Base-by-base conservation (phyloP, 2,329 filamentous ascomycete species). In the Penicillium verrucosum region DNA sequence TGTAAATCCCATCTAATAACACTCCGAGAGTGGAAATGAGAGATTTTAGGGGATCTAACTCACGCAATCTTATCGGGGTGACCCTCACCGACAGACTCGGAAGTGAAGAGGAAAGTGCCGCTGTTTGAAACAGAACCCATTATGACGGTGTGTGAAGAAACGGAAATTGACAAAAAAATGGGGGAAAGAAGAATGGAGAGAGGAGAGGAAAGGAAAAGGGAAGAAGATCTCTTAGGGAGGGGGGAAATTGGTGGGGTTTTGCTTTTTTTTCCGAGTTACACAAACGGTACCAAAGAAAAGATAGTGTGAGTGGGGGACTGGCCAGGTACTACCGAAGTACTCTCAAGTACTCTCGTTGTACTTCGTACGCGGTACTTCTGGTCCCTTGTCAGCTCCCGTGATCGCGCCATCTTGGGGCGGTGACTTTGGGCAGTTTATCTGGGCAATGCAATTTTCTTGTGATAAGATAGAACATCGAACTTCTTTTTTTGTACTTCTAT, bases 31-130 rank as follows among this genome's bases (percentile, higher is more conserved):
- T 27, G 14, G 18, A 29, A n/a, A 38, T 18, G 49, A 51, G 37
- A 53, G 43, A 29, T 51, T 36, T 36, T 9, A 49, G 44, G 57
- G 46, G 54, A 32, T 40, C 30, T 42, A 54, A 75, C 79, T 65
- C 74, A 85, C 83, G 89, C 90, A 76, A 96, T 96, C 89, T 96
- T 96, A 80, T 96, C 92, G 72, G 92, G 90, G 82, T 96, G 92
- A 68, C 90, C 89, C 81, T 93, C 90, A 75, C 89, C 90, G 73
- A 93, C 90, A 57, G 89, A 92, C 80, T 94, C 90, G 77, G 89
- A 94, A 71, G 90, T 94, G 85, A 93, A 93, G 66, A 93, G 85
- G 82, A 93, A 93, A 69, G 85, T 89, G 64, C 87, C 88, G 34
- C 78, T 77, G 71, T 74, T 77, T 66, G 74, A 73, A 64, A 81